phyloP scores from a whole-genome alignment of 768 basidiomycete species.

The Tephrocybe sp. region DNA sequence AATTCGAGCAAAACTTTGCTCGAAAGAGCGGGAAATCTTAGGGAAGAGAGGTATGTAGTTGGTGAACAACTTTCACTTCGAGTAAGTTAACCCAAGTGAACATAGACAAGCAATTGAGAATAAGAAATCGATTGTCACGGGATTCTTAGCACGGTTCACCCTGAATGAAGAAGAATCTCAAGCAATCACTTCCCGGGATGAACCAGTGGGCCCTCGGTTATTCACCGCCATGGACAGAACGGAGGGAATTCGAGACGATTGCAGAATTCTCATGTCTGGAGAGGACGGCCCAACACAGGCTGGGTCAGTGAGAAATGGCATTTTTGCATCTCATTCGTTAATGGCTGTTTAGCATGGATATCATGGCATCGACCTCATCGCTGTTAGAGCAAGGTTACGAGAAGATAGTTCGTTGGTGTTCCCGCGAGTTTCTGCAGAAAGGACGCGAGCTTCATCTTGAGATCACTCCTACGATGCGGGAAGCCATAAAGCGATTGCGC shows the following conservation, averaged over 20 bases:
- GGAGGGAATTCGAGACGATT: slow-evolving; percentile 80
- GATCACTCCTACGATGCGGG: slow-evolving; percentile 61
- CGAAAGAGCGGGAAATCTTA: slow-evolving; percentile 78
- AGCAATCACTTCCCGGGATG: slow-evolving; percentile 75
- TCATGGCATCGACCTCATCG: slow-evolving; percentile 79
- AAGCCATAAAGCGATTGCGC: slow-evolving; percentile 73
- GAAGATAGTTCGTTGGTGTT: slow-evolving; percentile 84
- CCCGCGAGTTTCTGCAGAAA: slow-evolving; percentile 80
- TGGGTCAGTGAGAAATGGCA: slow-evolving; percentile 46
- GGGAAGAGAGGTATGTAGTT: slow-evolving; percentile 62
- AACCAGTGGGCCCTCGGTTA: slow-evolving; percentile 70
- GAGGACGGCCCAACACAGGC: slow-evolving; percentile 78
- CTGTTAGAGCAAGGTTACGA: slow-evolving; percentile 89
- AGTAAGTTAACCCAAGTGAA: not conserved
- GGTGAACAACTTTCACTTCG: not conserved
- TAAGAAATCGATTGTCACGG: slow-evolving; percentile 68
- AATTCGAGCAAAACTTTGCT: slow-evolving; percentile 77
- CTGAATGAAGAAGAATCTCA: slow-evolving; percentile 71
- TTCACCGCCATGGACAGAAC: slow-evolving; percentile 89
- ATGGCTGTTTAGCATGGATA: slow-evolving; percentile 64
- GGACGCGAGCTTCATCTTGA: slow-evolving; percentile 76
- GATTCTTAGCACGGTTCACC: slow-evolving; percentile 87
- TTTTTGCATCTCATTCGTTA: not conserved
- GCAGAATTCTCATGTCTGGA: slow-evolving; percentile 82
- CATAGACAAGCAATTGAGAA: slow-evolving; percentile 67